phyloP scores from a whole-genome alignment of 208 protist genomes.

The Spironucleus salmonicida region DNA sequence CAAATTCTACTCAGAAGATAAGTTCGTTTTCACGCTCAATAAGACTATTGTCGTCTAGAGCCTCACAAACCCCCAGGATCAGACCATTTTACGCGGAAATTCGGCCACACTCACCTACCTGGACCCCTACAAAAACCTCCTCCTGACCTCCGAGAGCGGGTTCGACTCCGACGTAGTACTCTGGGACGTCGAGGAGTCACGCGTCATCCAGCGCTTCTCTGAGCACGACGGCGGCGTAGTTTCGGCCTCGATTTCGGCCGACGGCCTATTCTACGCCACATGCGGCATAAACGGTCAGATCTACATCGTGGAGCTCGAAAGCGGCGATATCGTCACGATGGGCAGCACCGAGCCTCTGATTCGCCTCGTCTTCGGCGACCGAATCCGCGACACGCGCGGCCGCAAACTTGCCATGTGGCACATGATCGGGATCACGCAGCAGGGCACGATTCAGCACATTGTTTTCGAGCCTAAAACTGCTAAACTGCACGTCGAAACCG shows the following conservation, averaged over 20 bases:
- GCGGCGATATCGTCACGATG: not conserved
- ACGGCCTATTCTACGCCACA: constrained; percentile 6
- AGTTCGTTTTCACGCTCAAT: too few relatives aligned
- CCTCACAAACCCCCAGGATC: constrained; percentile 6
- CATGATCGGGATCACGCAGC: not conserved
- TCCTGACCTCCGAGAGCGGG: not conserved
- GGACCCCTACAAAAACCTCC: not conserved
- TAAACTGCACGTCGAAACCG: not conserved
- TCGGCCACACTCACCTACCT: not conserved
- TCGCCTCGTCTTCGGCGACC: not conserved
- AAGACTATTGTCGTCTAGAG: not conserved
- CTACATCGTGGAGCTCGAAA: not conserved
- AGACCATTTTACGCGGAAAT: constrained; percentile 7
- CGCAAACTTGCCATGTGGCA: not conserved
- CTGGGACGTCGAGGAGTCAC: not conserved
- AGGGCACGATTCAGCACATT: not conserved
- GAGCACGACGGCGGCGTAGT: constrained; percentile 3
- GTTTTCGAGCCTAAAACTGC: not conserved
- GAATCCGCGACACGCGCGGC: not conserved
- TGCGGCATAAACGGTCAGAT: not conserved
- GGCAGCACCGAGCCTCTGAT: not conserved
- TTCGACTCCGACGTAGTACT: not conserved
- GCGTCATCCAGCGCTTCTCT: not conserved
- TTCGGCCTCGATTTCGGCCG: not conserved
- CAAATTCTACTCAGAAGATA: too few relatives aligned